phyloP scores from a whole-genome alignment of 2,329 filamentous ascomycete genomes.

The Stagonosporopsis cucurbitacearum region DNA sequence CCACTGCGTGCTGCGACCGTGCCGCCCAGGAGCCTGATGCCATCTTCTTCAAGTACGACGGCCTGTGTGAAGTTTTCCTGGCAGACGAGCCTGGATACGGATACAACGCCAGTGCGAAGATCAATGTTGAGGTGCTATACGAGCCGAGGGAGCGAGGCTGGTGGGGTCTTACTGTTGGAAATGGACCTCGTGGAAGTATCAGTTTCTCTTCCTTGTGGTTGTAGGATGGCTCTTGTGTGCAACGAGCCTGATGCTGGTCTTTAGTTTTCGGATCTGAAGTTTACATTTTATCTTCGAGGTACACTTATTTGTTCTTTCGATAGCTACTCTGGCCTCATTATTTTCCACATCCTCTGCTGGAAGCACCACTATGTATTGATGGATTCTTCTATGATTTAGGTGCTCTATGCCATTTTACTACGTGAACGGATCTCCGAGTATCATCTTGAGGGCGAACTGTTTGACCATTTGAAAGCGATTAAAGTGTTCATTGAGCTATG shows the following conservation, averaged over 20 bases:
- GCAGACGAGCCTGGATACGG: not conserved
- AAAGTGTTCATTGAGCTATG: too few relatives aligned
- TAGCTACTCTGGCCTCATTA: too few relatives aligned
- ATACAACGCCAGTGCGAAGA: constrained; percentile 1
- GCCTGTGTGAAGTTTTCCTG: constrained; percentile 9
- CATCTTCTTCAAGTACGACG: constrained; percentile 17
- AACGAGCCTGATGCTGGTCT: not conserved
- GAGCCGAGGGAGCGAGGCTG: constrained; percentile 11
- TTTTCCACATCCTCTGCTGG: too few relatives aligned
- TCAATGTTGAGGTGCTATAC: constrained; percentile 11
- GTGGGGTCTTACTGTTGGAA: constrained; percentile 8
- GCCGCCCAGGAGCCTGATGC: constrained; percentile 2
- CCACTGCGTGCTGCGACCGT: constrained; percentile 8
- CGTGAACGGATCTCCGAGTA: too few relatives aligned
- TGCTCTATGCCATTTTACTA: too few relatives aligned
- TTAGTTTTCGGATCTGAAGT: not conserved
- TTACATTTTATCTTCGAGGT: not conserved
- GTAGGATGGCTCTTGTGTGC: not conserved
- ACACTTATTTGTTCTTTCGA: too few relatives aligned
- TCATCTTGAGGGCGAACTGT: too few relatives aligned
- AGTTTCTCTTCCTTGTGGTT: constrained; percentile 15
- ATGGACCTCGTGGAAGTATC: constrained; percentile 10
- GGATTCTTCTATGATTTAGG: too few relatives aligned
- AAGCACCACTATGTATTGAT: too few relatives aligned
- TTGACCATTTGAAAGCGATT: too few relatives aligned